Percentiles rank a stretch among this genome's conserved stretches.
Evolutionary conservation across 352 stramenopile genomes (phyloP).

Genomic region (Phytophthora syringae): DNA sequence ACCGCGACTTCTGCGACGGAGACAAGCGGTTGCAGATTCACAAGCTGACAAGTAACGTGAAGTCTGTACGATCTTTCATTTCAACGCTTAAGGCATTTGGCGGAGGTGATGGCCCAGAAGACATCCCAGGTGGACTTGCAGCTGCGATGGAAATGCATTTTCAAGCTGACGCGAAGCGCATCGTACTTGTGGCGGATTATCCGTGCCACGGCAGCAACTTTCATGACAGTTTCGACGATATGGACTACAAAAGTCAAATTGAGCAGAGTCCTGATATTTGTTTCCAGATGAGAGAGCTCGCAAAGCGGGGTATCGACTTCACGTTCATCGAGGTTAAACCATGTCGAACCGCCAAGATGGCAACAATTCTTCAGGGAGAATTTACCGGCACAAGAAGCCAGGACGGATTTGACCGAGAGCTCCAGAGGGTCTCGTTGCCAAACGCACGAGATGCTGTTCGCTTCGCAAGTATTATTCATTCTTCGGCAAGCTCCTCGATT

Average conservation of each 20-base stretch:
- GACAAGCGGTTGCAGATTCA: conserved; percentile 29
- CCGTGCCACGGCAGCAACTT: conserved; percentile 48
- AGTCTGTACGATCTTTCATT: conserved; percentile 32
- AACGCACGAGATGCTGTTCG: conserved; percentile 12
- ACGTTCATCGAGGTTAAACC: conserved; percentile 44
- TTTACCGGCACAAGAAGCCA: conserved; percentile 14
- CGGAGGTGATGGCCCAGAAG: conserved; percentile 40
- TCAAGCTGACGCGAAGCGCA: conserved; percentile 26
- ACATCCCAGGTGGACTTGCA: conserved; percentile 46
- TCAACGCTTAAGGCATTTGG: conserved; percentile 27
- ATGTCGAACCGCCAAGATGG: conserved; percentile 38
- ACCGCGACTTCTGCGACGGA: conserved; percentile 50
- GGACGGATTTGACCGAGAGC: conserved; percentile 27
- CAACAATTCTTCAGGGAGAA: conserved; percentile 30
- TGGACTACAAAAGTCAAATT: conserved; percentile 21
- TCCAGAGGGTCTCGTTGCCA: conserved; percentile 28
- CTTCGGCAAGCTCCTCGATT: conserved; percentile 35
- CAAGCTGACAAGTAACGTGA: conserved; percentile 27
- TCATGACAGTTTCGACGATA: conserved; percentile 16
- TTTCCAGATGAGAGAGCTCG: conserved; percentile 40
- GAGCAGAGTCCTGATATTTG: conserved; percentile 40
- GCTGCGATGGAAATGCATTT: conserved; percentile 39
- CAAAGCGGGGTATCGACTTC: conserved; percentile 43
- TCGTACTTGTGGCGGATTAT: conserved; percentile 44
- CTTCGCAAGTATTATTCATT: conserved; percentile 24